A percentile compares a stretch with the other conserved stretches of the same genome.
Conservation (phyloP, 257 asterid species). For the Nicotiana obtusifolia region DNA sequence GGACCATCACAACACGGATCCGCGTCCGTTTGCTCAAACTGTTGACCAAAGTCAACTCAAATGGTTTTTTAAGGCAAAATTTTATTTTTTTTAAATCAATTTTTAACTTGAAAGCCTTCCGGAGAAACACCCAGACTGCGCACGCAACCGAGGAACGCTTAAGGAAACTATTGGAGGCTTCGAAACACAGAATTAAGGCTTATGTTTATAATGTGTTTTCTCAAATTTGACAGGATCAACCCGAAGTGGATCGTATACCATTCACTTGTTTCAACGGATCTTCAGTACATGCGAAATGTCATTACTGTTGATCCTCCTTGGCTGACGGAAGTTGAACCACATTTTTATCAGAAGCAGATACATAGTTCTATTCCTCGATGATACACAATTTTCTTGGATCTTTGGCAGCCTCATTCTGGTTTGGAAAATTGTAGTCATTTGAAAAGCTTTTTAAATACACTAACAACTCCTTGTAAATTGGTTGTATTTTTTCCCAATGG, state of each 20-base stretch:
- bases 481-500: background rate
- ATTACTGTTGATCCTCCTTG: conserved; percentile 83
- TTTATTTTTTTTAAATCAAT: too few species aligned
- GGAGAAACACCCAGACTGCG: too few species aligned
- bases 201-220: background rate
- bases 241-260: conserved; percentile 90
- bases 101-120: too few species aligned
- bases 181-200: too few species aligned
- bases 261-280: conserved; percentile 89
- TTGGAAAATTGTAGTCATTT: background rate
- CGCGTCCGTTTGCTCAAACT: too few species aligned
- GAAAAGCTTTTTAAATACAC: background rate
- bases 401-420: background rate
- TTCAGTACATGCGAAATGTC: conserved; percentile 89
- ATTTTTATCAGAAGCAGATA: conserved; percentile 62
- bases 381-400: background rate
- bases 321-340: conserved; percentile 88
- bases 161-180: too few species aligned
- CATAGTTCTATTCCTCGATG: conserved; percentile 40
- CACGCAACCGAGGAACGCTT: too few species aligned
- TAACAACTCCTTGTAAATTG: background rate
- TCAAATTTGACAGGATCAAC: conserved; percentile 53
- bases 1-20: too few species aligned
- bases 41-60: too few species aligned
- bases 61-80: too few species aligned